Percentiles rank a stretch among this genome's conserved stretches.
These are phyloP conservation scores for Senna siamea DNA, from an alignment of 306 rosid species.

Conservation along the genomic window DNA sequence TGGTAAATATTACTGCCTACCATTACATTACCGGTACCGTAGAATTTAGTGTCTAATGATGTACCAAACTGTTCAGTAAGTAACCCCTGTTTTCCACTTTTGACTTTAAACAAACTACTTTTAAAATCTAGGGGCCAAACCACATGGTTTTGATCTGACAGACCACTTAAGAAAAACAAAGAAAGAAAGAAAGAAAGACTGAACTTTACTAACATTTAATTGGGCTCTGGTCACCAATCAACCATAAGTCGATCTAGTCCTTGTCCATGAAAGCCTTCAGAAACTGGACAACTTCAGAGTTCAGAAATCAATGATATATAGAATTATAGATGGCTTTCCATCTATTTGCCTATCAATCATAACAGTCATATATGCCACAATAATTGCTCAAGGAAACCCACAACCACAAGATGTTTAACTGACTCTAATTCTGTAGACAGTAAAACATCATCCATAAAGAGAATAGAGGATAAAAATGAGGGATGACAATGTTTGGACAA, in stretches of 20 bases:
- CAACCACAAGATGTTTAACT: conserved; percentile 17
- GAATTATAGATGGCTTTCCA: not conserved
- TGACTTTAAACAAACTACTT: conserved; percentile 7
- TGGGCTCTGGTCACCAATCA: conserved; percentile 11
- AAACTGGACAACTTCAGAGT: conserved; percentile 22
- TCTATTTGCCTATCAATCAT: conserved; percentile 5
- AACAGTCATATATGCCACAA: conserved; percentile 28
- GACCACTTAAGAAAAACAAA: too few species aligned
- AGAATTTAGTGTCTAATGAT: not conserved
- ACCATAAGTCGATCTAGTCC: conserved; percentile 10
- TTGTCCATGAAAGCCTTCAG: conserved; percentile 16
- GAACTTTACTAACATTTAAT: conserved; percentile 24
- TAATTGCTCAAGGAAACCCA: conserved; percentile 28
- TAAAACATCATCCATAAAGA: conserved; percentile 3
- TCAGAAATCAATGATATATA: conserved; percentile 11
- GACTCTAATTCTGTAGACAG: conserved; percentile 18
- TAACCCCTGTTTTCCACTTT: not conserved
- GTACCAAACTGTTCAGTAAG: conserved; percentile 4
- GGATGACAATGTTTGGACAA: not conserved
- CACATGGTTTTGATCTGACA: conserved; percentile 19
- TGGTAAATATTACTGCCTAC: too few species aligned
- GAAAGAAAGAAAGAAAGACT: conserved; percentile 16
- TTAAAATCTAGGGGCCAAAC: not conserved
- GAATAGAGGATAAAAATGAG: conserved; percentile 7
- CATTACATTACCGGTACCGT: not conserved